Percentiles rank a stretch among this genome's conserved stretches.
These are phyloP conservation scores for Arthroderma sp. DNA, from an alignment of 2,329 filamentous ascomycete genomes.

Conservation along the genomic window DNA sequence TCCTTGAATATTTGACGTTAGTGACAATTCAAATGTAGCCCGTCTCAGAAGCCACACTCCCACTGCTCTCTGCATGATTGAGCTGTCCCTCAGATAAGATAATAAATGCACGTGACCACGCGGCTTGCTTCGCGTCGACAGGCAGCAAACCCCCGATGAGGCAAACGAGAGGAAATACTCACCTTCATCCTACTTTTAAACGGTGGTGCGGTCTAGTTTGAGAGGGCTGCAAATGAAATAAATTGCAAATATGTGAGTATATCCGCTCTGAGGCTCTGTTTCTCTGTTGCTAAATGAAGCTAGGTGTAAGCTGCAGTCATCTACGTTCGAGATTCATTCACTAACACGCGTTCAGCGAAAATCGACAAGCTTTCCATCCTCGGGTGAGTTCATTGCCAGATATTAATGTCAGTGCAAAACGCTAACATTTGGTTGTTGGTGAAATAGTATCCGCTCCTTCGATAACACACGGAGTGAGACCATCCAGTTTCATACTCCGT, in stretches of 20 bases:
- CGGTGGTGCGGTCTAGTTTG: too few relatives aligned
- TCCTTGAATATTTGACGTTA: too few relatives aligned
- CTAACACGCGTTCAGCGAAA: conserved; percentile 42
- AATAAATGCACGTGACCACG: too few relatives aligned
- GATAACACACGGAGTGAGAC: conserved; percentile 59
- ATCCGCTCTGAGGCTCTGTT: background rate
- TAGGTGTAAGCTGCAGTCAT: conserved; percentile 10
- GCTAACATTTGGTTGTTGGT: background rate
- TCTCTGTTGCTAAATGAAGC: background rate
- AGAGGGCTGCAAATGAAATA: too few relatives aligned
- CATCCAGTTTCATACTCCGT: conserved; percentile 76
- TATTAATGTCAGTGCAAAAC: background rate
- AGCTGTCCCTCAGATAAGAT: too few relatives aligned
- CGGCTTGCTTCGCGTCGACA: too few relatives aligned
- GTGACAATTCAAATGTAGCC: too few relatives aligned
- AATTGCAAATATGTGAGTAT: conserved; percentile 9
- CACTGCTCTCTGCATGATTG: too few relatives aligned
- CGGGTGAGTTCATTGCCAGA: conserved; percentile 38
- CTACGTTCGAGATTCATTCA: background rate
- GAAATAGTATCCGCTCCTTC: conserved; percentile 62
- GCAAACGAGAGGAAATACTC: too few relatives aligned
- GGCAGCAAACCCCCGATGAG: too few relatives aligned
- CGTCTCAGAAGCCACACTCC: too few relatives aligned
- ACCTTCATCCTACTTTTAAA: too few relatives aligned
- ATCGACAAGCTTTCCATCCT: conserved; percentile 82